phyloP scores from a whole-genome alignment of 768 basidiomycete genomes.

The Leccinum ochraceum region DNA sequence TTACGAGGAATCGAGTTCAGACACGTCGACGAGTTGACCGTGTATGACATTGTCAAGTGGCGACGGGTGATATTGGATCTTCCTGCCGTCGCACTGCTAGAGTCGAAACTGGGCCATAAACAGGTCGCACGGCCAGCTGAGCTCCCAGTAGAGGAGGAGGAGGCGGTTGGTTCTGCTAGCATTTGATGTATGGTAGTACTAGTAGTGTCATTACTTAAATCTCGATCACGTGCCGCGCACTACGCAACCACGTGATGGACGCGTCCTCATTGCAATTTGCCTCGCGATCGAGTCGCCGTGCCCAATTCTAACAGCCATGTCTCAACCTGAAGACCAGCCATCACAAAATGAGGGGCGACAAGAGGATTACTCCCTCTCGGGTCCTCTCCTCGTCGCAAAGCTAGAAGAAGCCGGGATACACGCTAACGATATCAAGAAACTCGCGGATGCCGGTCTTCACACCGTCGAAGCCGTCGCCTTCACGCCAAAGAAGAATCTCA shows the following conservation, averaged over 20 bases:
- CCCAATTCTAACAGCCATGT: slow-evolving; percentile 21
- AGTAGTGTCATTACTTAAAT: background rate
- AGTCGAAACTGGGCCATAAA: slow-evolving; percentile 56
- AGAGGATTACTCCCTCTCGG: slow-evolving; percentile 59
- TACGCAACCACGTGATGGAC: slow-evolving; percentile 29
- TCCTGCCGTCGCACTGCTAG: slow-evolving; percentile 78
- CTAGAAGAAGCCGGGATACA: slow-evolving; percentile 88
- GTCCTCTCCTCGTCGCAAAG: slow-evolving; percentile 84
- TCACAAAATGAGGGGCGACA: slow-evolving; percentile 52
- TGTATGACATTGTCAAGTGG: slow-evolving; percentile 87
- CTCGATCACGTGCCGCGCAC: slow-evolving; percentile 6
- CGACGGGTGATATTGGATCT: slow-evolving; percentile 79
- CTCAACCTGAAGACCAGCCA: slow-evolving; percentile 40
- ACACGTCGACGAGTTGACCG: slow-evolving; percentile 64
- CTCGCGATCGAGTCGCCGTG: background rate
- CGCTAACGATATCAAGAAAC: slow-evolving; percentile 91
- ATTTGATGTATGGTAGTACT: background rate
- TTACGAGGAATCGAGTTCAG: slow-evolving; percentile 66
- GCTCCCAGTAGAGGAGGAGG: slow-evolving; percentile 12
- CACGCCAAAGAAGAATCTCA: slow-evolving; percentile 90
- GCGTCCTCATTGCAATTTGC: slow-evolving; percentile 20
- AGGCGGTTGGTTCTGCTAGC: background rate
- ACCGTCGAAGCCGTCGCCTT: slow-evolving; percentile 97
- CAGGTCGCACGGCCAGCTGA: slow-evolving; percentile 3
- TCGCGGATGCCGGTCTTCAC: slow-evolving; percentile 86